These are phyloP conservation scores for Nakazawaea wickerhamii DNA, from an alignment of 805 yeast species.

Conservation along the genomic window DNA sequence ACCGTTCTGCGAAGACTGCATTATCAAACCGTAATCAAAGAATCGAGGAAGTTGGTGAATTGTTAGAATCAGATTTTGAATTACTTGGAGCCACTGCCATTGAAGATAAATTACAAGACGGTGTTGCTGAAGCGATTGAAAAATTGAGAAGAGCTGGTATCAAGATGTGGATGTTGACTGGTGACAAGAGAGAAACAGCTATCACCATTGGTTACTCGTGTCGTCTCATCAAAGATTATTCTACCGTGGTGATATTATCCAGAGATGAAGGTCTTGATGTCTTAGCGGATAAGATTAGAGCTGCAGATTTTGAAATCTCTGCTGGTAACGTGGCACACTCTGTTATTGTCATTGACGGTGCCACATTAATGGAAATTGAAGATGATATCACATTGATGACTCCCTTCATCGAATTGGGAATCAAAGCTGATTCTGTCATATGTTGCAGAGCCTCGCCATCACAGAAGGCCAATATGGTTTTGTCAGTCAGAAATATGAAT, in stretches of 20 bases:
- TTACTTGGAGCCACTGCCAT: constrained; percentile 93
- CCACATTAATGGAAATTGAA: constrained; percentile 70
- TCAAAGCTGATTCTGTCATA: constrained; percentile 83
- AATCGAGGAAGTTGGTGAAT: constrained; percentile 68
- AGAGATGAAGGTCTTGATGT: constrained; percentile 38
- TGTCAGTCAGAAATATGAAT: constrained; percentile 66
- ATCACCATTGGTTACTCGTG: constrained; percentile 96
- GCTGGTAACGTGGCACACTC: constrained; percentile 83
- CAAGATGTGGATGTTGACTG: constrained; percentile 97
- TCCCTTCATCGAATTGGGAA: constrained; percentile 77
- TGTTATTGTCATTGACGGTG: constrained; percentile 94
- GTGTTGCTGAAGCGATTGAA: constrained; percentile 94
- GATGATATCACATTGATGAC: constrained; percentile 66
- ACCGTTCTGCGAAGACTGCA: constrained; percentile 72
- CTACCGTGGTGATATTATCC: constrained; percentile 72
- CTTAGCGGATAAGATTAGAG: constrained; percentile 61
- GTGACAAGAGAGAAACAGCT: constrained; percentile 97
- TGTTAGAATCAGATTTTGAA: constrained; percentile 62
- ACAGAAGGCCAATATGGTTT: constrained; percentile 89
- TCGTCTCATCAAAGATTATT: constrained; percentile 85
- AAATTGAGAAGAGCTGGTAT: constrained; percentile 90
- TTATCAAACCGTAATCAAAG: constrained; percentile 58
- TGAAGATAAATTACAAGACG: constrained; percentile 93
- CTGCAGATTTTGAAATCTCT: constrained; percentile 68
- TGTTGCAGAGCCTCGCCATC: constrained; percentile 97